Percentiles rank a stretch among this genome's conserved stretches.
Evolutionary conservation across 2,329 filamentous ascomycete genomes (phyloP).

Genomic region (Lasiodiplodia hormozganensis): DNA sequence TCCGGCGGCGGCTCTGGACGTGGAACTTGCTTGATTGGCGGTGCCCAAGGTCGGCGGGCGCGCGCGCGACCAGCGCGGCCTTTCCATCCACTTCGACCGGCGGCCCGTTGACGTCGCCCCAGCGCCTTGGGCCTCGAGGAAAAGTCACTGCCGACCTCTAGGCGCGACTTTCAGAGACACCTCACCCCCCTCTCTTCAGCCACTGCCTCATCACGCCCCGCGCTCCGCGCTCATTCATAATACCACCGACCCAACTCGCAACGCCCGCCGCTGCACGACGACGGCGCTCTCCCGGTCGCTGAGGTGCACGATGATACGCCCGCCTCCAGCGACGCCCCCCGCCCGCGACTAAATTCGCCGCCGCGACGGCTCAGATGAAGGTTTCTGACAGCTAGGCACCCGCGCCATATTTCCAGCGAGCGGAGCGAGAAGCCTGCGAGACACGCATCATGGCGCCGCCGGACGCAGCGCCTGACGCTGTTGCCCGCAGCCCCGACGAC

Average conservation of each 20-base stretch:
- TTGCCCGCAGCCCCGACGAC: constrained; percentile 17
- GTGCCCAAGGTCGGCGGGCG: too few relatives aligned
- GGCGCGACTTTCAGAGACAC: constrained; percentile 23
- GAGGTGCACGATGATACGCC: constrained; percentile 41
- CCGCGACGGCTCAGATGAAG: constrained; percentile 26
- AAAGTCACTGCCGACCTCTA: constrained; percentile 22
- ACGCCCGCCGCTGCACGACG: constrained; percentile 19
- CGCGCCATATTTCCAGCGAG: constrained; percentile 18
- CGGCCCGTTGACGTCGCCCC: constrained; percentile 27
- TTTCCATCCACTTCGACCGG: constrained; percentile 24
- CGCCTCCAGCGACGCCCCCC: constrained; percentile 30
- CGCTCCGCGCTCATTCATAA: constrained; percentile 23
- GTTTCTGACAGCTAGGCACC: constrained; percentile 15
- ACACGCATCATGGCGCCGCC: constrained; percentile 25
- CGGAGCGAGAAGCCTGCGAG: neutral
- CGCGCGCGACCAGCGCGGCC: constrained; percentile 1
- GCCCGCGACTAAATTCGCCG: constrained; percentile 26
- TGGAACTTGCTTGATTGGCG: constrained; percentile 1
- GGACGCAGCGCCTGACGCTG: constrained; percentile 21
- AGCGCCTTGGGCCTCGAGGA: constrained; percentile 26
- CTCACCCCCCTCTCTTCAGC: neutral
- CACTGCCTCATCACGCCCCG: constrained; percentile 17
- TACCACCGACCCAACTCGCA: neutral
- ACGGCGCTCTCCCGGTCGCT: constrained; percentile 30
- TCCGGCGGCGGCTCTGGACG: constrained; percentile 4